phyloP scores from a whole-genome alignment of 805 yeast genomes.

The Cyberlindnera japonica region DNA sequence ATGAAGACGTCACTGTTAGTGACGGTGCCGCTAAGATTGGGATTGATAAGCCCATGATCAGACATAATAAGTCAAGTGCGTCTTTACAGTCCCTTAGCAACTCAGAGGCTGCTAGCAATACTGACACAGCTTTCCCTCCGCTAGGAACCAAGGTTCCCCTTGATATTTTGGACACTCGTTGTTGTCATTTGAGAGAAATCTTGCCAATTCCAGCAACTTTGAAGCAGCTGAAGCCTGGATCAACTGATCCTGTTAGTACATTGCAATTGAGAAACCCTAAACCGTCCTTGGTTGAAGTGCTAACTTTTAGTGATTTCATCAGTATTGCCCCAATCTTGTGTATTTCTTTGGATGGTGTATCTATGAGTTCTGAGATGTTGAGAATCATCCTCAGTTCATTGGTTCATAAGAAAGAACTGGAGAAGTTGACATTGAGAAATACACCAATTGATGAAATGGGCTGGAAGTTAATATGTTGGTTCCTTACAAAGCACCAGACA shows the following conservation, averaged over 20 bases:
- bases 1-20: slow-evolving; percentile 36
- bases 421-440: slow-evolving; percentile 73
- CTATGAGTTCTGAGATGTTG: slow-evolving; percentile 71
- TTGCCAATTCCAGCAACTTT: slow-evolving; percentile 87
- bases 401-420: slow-evolving; percentile 55
- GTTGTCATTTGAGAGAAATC: slow-evolving; percentile 90
- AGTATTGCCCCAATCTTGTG: slow-evolving; percentile 80
- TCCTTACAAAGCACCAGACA: slow-evolving; percentile 59
- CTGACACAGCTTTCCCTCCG: slow-evolving; percentile 30
- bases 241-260: slow-evolving; percentile 76
- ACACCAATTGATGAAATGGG: slow-evolving; percentile 72
- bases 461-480: slow-evolving; percentile 80
- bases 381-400: slow-evolving; percentile 64
- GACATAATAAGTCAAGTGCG: slow-evolving; percentile 31
- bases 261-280: slow-evolving; percentile 77
- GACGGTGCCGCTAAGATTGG: slow-evolving; percentile 33
- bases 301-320: slow-evolving; percentile 83
- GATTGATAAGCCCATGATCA: slow-evolving; percentile 42
- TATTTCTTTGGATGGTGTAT: slow-evolving; percentile 76
- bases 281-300: slow-evolving; percentile 84
- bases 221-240: slow-evolving; percentile 70
- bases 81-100: slow-evolving; percentile 25
- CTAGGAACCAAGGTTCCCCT: slow-evolving; percentile 36
- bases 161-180: slow-evolving; percentile 81
- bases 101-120: slow-evolving; percentile 16